Percentiles rank a stretch among this genome's conserved stretches.
Evolutionary conservation across 2,329 filamentous ascomycete genomes (phyloP).

Genomic region (Trichoderma gracile): DNA sequence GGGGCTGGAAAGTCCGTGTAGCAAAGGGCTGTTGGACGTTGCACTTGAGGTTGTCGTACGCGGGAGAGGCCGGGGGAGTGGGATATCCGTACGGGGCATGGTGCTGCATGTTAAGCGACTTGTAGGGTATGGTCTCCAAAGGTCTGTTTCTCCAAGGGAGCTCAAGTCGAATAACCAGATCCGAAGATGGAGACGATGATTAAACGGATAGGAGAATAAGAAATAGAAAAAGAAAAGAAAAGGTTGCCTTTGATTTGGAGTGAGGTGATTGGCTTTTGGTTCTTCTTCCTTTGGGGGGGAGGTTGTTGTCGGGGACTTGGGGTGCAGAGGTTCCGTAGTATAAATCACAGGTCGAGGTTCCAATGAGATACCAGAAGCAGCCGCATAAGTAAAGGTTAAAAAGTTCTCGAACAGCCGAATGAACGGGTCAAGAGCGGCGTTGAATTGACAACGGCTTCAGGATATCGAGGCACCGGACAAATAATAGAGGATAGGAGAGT

Average conservation of each 20-base stretch:
- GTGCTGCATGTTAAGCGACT: constrained; percentile 57
- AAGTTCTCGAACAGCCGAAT: constrained; percentile 48
- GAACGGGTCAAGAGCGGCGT: constrained; percentile 48
- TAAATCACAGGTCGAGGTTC: constrained; percentile 21
- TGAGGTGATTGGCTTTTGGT: neutral
- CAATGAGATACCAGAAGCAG: constrained; percentile 23
- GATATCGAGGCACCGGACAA: constrained; percentile 8
- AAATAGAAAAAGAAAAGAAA: neutral
- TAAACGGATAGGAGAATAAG: constrained; percentile 6
- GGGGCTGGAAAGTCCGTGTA: constrained; percentile 45
- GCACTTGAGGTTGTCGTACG: constrained; percentile 53
- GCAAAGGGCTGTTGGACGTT: constrained; percentile 41
- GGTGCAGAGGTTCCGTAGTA: neutral
- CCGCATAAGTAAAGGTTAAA: constrained; percentile 27
- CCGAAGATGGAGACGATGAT: constrained; percentile 15
- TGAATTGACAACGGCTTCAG: constrained; percentile 20
- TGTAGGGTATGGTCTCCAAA: constrained; percentile 11
- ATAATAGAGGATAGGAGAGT: neutral
- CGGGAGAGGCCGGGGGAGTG: constrained; percentile 59
- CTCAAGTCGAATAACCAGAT: constrained; percentile 14
- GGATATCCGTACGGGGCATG: constrained; percentile 58
- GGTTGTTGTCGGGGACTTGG: neutral
- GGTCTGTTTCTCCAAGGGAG: constrained; percentile 11
- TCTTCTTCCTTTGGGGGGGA: neutral
- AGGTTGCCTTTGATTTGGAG: neutral